Evolutionary conservation across 257 asterid genomes (phyloP), one percentile per base, ranked within the genome.

Genomic region (Schizonepeta tenuifolia): DNA sequence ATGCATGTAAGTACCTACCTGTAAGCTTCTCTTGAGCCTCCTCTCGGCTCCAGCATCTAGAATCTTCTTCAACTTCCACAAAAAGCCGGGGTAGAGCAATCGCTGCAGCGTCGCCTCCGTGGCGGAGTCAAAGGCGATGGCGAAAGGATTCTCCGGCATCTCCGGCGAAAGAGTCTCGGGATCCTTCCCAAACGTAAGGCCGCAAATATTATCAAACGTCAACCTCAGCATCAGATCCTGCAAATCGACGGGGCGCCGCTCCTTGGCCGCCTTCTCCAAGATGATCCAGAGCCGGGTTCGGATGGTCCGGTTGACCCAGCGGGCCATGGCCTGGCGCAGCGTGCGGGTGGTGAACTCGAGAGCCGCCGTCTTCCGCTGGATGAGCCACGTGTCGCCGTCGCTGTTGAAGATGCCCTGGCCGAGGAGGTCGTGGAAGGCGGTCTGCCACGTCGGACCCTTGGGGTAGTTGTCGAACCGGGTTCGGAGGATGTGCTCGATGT

Each of bases 261-360:
- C 86, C 46, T 53, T 74, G 2, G 87, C 75, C 3, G 97, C 91
- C 75, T 88, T 89, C 18, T 89, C 89, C 17, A 89, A 38, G 10
- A 91, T 87, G 22, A 86, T 69, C 96, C 95, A 91, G 0, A 91
- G 72, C 24, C 97, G 86, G 65, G 93, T 87, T 18, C 93, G 51
- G 21, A 91, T 91, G 2, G 96, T 88, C 79, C 96, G 84, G 90
- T 77, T 91, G 65, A 91, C 97, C 97, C 97, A 91, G 73, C 97
- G 74, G 49, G 87, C 87, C 97, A 91, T 91, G 46, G 97, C 97
- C 64, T 89, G 97, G 4, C 97, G 93, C 17, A 91, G 89, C 2
- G 97, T 91, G n/a, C 97, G 63, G 1, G 97, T 91, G 0, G 97
- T 91, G 79, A 91, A 91, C 73, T 91, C 97, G 0, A 91, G 89